Base-by-base conservation (phyloP, 2,329 filamentous ascomycete genomes). In the Fusarium udum region DNA sequence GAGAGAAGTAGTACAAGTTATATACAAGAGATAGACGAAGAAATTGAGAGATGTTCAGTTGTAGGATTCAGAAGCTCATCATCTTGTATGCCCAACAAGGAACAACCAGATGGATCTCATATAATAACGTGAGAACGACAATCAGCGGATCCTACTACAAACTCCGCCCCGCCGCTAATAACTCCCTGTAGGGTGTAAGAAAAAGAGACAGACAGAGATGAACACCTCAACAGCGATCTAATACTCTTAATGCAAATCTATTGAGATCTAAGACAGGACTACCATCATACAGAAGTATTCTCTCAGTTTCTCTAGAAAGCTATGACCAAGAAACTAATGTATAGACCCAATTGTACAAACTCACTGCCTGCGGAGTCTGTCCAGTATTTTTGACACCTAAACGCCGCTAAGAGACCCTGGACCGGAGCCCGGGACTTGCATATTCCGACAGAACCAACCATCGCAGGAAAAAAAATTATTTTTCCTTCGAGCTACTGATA, bases 371-470 rank as follows among this genome's bases (percentile, higher is more conserved):
- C 16, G 2, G n/a, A 22, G 13, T 26, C 51, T 37, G 51, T 39
- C 34, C 34, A 7, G 8, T 55, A 55, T 40, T 55, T n/a, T 31
- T 40, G 26, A 16, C 36, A 31, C 8, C 20, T 28, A 40, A 55
- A 31, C 12, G 24, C 24, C 66, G 40, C 51, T 58, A 64, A 46
- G 10, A 49, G 37, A 62, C 26, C 52, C 49, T 36, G 43, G 49
- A 28, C 75, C 78, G 78, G 78, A 75, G 67, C 68, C 69, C 79
- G 80, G 80, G 78, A 73, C 74, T 76, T 80, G 77, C 80, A 80
- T 80, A 78, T 78, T 80, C 81, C 81, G 80, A 78, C 66, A 70
- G 69, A 55, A 77, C 79, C 79, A 79, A 74, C 73, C 71, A 73
- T 73, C 69, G 61, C 62, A 60, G 68, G 72, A 75, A 79, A 79